Conservation (phyloP, 2,329 filamentous ascomycete genomes). For the Penicillium capsulatum region DNA sequence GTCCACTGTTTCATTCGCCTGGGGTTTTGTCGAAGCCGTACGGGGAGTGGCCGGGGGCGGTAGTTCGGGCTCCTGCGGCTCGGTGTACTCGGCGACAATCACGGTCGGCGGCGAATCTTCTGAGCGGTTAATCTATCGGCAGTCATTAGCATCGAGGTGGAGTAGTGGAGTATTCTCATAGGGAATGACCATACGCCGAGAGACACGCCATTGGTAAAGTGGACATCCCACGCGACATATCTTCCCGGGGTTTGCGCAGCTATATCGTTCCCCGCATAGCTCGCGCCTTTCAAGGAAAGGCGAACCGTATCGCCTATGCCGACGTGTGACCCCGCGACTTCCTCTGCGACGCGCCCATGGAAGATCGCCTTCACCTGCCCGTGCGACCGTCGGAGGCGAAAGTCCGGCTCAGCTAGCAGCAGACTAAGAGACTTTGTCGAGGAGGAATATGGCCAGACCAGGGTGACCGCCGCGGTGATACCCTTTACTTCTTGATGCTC, state of each 20-base stretch:
- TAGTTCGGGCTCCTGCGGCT: slow-evolving; percentile 21
- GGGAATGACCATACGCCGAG: slow-evolving; percentile 34
- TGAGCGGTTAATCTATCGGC: not conserved
- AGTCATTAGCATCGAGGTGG: slow-evolving; percentile 7
- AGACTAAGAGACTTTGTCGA: slow-evolving; percentile 70
- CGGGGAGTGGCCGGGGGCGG: slow-evolving; percentile 24
- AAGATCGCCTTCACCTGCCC: slow-evolving; percentile 82
- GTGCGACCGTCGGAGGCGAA: slow-evolving; percentile 68
- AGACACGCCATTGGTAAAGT: slow-evolving; percentile 39
- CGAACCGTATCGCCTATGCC: slow-evolving; percentile 74
- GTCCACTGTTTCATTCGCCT: slow-evolving; percentile 25
- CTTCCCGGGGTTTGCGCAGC: slow-evolving; percentile 53
- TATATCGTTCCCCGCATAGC: slow-evolving; percentile 57
- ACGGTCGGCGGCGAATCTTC: slow-evolving; percentile 41
- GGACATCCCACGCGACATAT: slow-evolving; percentile 55
- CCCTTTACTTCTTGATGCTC: slow-evolving; percentile 26
- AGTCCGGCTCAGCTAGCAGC: slow-evolving; percentile 78
- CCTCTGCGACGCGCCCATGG: slow-evolving; percentile 64
- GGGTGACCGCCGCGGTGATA: slow-evolving; percentile 69
- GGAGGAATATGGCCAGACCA: slow-evolving; percentile 88
- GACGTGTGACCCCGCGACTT: slow-evolving; percentile 62
- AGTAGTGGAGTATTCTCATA: too few relatives aligned
- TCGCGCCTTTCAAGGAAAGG: slow-evolving; percentile 64
- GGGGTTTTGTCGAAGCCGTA: slow-evolving; percentile 14
- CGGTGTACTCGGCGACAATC: slow-evolving; percentile 47